Evolutionary conservation across 2,329 filamentous ascomycete species (phyloP).

Genomic region (Myriosclerotinia curreyana): DNA sequence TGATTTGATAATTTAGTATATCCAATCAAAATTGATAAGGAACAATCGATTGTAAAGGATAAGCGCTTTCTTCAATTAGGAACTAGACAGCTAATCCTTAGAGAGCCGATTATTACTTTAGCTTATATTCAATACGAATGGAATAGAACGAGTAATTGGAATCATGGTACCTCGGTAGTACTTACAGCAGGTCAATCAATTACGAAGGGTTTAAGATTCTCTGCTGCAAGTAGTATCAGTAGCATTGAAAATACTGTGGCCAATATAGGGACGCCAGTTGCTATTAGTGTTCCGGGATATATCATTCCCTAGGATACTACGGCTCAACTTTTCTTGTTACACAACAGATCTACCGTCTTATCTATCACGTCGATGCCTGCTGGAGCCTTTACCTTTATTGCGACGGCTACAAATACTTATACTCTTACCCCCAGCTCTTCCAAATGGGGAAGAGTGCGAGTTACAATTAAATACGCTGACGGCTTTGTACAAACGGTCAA

Average conservation of each 20-base stretch:
- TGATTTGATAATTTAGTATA: no score
- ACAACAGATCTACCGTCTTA: conserved; percentile 41
- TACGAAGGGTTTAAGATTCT: conserved; percentile 52
- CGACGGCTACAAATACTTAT: conserved; percentile 41
- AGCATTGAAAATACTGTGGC: conserved; percentile 48
- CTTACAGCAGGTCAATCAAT: conserved; percentile 47
- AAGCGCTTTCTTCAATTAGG: no score
- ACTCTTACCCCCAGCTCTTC: conserved; percentile 44
- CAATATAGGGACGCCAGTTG: conserved; percentile 47
- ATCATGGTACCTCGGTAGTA: conserved; percentile 47
- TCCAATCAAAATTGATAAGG: no score
- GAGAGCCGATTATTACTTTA: no score
- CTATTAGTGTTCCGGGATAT: conserved; percentile 54
- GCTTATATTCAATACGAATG: conserved; percentile 58
- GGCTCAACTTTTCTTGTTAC: conserved; percentile 47
- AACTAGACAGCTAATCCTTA: no score
- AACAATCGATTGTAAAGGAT: no score
- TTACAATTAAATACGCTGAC: conserved; percentile 49
- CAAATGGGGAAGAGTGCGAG: conserved; percentile 49
- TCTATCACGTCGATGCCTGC: conserved; percentile 44
- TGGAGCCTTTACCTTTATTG: conserved; percentile 41
- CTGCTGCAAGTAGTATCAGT: conserved; percentile 46
- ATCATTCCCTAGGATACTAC: conserved; percentile 49
- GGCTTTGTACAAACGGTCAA: conserved; percentile 52
- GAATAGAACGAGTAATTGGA: conserved; percentile 52